Percentiles rank a stretch among this genome's conserved stretches.
Evolutionary conservation across 1,139 yeast species (phyloP).

Genomic region (Saccharomycopsis hybrid): DNA sequence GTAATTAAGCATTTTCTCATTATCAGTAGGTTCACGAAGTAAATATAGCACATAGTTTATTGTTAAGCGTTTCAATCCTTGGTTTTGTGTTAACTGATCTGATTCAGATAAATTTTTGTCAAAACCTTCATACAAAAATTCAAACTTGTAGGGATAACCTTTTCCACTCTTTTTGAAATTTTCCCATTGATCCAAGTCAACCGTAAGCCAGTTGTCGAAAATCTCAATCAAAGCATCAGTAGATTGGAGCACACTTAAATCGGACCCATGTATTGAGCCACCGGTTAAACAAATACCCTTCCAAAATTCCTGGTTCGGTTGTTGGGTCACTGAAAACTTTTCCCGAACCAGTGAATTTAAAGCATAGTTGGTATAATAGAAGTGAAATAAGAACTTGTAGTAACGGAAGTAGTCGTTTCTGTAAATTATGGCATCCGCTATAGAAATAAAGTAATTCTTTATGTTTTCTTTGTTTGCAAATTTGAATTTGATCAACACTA

Average conservation of each 20-base stretch:
- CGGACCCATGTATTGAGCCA: conserved; percentile 56
- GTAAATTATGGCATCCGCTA: conserved; percentile 3
- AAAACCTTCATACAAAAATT: too few relatives aligned
- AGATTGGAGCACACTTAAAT: conserved; percentile 39
- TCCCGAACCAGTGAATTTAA: neutral
- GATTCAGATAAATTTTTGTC: too few relatives aligned
- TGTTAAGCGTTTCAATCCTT: neutral
- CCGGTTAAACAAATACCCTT: conserved; percentile 50
- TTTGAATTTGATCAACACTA: conserved; percentile 24
- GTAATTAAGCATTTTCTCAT: conserved; percentile 3
- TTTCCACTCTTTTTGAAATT: too few relatives aligned
- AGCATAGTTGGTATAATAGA: conserved; percentile 21
- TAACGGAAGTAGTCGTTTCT: conserved; percentile 24
- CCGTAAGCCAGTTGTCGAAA: conserved; percentile 24
- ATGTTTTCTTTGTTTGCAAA: conserved; percentile 15
- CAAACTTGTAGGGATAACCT: too few relatives aligned
- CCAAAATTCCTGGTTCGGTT: conserved; percentile 39
- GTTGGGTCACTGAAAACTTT: neutral
- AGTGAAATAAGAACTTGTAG: conserved; percentile 28
- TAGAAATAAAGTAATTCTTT: neutral
- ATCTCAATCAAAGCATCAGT: conserved; percentile 38
- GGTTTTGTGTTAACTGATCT: too few relatives aligned
- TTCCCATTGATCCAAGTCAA: neutral
- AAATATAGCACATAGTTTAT: conserved; percentile 1
- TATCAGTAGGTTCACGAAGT: neutral